phyloP scores from a whole-genome alignment of 305 asterid species.

The Solanum aculeatissimum region DNA sequence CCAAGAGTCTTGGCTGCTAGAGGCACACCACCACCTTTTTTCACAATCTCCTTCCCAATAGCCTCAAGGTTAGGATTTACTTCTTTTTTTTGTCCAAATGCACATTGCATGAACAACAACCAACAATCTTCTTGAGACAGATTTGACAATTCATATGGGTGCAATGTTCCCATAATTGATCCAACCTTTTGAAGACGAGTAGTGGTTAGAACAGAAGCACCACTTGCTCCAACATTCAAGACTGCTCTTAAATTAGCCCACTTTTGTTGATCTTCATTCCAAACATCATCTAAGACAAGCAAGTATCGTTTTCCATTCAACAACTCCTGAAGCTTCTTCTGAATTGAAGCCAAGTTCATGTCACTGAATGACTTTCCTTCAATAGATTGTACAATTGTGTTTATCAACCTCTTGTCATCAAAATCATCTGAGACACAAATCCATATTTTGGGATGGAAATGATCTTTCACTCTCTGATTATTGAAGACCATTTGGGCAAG shows the following conservation, averaged over 20 bases:
- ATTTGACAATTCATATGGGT: neutral
- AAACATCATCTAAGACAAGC: constrained; percentile 12
- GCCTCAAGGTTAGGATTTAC: neutral
- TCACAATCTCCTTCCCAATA: constrained; percentile 5
- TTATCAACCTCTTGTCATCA: constrained; percentile 1
- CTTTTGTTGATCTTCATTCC: constrained; percentile 4
- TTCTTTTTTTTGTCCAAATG: neutral
- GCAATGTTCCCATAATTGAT: neutral
- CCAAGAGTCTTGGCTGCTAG: constrained; percentile 11
- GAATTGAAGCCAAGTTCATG: constrained; percentile 3
- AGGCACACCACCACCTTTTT: constrained; percentile 13
- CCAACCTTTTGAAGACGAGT: constrained; percentile 10
- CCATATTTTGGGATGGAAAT: constrained; percentile 10
- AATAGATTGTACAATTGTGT: neutral
- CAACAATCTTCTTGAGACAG: constrained; percentile 2
- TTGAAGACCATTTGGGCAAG: constrained; percentile 15
- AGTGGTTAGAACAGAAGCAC: constrained; percentile 4
- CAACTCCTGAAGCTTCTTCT: constrained; percentile 1
- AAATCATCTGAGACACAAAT: constrained; percentile 8
- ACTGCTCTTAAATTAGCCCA: neutral
- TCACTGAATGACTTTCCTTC: neutral
- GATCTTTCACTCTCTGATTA: neutral
- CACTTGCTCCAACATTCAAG: neutral
- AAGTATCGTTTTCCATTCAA: constrained; percentile 3
- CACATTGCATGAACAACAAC: neutral